These are phyloP conservation scores for Scorias spongiosa DNA, from an alignment of 2,329 filamentous ascomycete species.

Conservation along the genomic window DNA sequence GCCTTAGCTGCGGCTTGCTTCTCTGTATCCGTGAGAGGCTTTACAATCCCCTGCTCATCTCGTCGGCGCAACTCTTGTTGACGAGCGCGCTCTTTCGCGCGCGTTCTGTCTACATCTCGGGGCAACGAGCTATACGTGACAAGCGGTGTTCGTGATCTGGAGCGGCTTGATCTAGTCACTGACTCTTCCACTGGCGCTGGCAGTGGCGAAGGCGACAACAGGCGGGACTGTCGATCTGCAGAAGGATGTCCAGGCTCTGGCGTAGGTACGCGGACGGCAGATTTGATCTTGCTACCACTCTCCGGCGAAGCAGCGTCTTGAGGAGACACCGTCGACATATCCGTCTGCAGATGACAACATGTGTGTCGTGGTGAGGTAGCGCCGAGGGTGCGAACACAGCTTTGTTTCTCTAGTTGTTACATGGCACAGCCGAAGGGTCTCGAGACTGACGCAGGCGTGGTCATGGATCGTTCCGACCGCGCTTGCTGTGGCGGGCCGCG, in stretches of 20 bases:
- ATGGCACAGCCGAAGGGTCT: no score
- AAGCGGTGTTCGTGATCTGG: constrained; percentile 18
- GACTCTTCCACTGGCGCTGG: constrained; percentile 21
- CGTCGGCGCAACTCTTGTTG: constrained; percentile 30
- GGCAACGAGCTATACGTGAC: constrained; percentile 26
- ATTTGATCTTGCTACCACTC: constrained; percentile 6
- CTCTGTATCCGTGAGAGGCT: constrained; percentile 56
- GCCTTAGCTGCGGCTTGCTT: constrained; percentile 81
- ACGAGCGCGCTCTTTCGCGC: constrained; percentile 37
- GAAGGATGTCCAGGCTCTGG: constrained; percentile 8
- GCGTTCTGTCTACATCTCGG: constrained; percentile 33
- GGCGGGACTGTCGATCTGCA: constrained; percentile 8
- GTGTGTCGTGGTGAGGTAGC: no score
- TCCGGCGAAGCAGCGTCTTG: no score
- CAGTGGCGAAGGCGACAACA: constrained; percentile 19
- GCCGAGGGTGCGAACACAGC: no score
- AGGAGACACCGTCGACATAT: no score
- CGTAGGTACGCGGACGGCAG: constrained; percentile 14
- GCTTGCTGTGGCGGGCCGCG: no score
- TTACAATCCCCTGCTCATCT: constrained; percentile 30
- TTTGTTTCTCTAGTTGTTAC: no score
- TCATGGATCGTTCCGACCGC: no score
- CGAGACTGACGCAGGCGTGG: no score
- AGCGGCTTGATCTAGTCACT: constrained; percentile 16
- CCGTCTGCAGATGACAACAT: no score